Evolutionary conservation across 1,284 basidiomycete genomes (phyloP).

Genomic region (Rhodotorula sp.): DNA sequence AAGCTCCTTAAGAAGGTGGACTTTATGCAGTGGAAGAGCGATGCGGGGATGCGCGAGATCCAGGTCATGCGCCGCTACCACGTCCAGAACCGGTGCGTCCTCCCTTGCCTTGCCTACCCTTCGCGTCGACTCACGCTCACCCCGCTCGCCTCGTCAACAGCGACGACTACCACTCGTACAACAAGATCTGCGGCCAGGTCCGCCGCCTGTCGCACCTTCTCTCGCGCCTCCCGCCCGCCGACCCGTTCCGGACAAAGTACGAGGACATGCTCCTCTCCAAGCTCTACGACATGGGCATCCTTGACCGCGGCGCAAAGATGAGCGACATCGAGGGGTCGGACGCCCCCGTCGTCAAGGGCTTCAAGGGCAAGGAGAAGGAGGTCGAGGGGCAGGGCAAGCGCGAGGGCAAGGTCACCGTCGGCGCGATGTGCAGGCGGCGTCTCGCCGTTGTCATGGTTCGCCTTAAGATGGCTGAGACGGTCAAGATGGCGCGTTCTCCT

Average conservation of each 20-base stretch:
- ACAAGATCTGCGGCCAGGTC: constrained; percentile 87
- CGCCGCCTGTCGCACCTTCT: constrained; percentile 83
- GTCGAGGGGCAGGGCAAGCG: constrained; percentile 36
- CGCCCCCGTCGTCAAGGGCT: constrained; percentile 43
- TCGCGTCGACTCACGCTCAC: background rate
- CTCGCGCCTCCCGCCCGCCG: constrained; percentile 82
- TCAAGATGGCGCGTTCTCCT: constrained; percentile 74
- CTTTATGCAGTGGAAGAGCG: constrained; percentile 86
- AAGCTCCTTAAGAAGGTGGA: constrained; percentile 79
- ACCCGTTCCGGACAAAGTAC: constrained; percentile 83
- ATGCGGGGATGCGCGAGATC: constrained; percentile 86
- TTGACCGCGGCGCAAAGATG: constrained; percentile 78
- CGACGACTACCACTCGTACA: constrained; percentile 99
- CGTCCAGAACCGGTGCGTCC: constrained; percentile 69
- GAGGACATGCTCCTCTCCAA: constrained; percentile 87
- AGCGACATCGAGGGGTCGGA: constrained; percentile 71
- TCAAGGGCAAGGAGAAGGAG: constrained; percentile 63
- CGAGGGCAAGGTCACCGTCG: constrained; percentile 69
- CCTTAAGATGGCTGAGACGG: constrained; percentile 92
- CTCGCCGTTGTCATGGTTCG: constrained; percentile 91
- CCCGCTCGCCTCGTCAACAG: constrained; percentile 29
- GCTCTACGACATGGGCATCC: constrained; percentile 94
- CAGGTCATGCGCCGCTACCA: constrained; percentile 96
- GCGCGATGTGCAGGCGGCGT: constrained; percentile 87
- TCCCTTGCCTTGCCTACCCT: background rate